Percentiles rank a stretch among this genome's conserved stretches.
Evolutionary conservation across 306 rosid species (phyloP).

Genomic region (Potentilla sterilis): DNA sequence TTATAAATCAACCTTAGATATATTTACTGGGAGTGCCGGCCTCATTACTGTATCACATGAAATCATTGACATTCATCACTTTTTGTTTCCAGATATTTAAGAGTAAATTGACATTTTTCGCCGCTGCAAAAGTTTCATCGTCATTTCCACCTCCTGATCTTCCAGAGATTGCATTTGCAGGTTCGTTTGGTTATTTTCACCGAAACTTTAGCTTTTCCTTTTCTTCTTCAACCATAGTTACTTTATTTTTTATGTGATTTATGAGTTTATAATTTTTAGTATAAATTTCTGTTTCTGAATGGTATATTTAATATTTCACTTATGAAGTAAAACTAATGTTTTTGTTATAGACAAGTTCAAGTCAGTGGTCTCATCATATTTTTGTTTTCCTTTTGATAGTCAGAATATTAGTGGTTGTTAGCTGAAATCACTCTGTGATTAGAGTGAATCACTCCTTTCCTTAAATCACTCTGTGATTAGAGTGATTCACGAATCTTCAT

Average conservation of each 20-base stretch:
- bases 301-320: background rate
- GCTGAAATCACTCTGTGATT: too few species aligned
- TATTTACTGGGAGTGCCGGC: background rate
- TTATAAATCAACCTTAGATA: background rate
- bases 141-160: constrained; percentile 86
- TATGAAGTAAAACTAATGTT: too few species aligned
- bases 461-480: too few species aligned
- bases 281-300: background rate
- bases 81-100: constrained; percentile 54
- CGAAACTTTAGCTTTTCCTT: background rate
- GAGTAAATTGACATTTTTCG: constrained; percentile 81
- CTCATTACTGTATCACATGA: constrained; percentile 6
- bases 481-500: too few species aligned
- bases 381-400: background rate
- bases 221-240: constrained; percentile 12
- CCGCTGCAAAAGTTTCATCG: constrained; percentile 88
- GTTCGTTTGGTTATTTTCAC: constrained; percentile 28
- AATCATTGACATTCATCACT: constrained; percentile 21
- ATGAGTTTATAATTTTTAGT: background rate
- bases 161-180: constrained; percentile 99
- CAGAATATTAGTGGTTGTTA: too few species aligned
- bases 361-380: background rate
- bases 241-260: constrained; percentile 1
- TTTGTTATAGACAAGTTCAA: background rate
- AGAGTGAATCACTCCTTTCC: too few species aligned